Base-by-base conservation (phyloP, 1,284 basidiomycete species). In the Phenoliferia sp. region DNA sequence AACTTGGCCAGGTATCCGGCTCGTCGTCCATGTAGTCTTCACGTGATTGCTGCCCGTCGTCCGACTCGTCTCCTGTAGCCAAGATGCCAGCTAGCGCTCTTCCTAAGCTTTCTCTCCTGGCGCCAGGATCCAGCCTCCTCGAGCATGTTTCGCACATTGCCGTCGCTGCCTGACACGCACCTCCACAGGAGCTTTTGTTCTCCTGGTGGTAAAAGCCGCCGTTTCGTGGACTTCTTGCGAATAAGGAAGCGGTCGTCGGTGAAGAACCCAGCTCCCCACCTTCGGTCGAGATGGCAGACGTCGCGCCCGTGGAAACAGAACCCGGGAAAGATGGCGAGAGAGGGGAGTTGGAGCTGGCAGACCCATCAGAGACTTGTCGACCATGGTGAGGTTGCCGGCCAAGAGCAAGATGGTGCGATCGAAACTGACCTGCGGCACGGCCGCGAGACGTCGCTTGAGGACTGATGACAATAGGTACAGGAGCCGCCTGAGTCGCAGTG, bases 91-190 rank as follows among this genome's bases (percentile, higher is more conserved):
- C 48, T 7, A 52, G 48, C 9, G 48, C 48, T 22, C 48, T 19
- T 26, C 48, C 48, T 19, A 57, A 3, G 26, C 55, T 57, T 9
- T 26, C 57, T 12, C 65, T 64, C 3, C 64, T 59, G 15, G 59
- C 66, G 2, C 34, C 34, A 4, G 59, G 33, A 17, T 60, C 35
- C 35, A 58, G 34, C 17, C 34, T 56, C 44, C 34, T 31, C 31
- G 68, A 64, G 39, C 73, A 74, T 7, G 66, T 59, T 19, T 68
- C 69, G 64, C 73, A 74, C 68, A 68, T 67, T 3, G 72, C 72
- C 15, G 72, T 73, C 10, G 66, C 63, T 10, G 66, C 60, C 16
- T 62, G 59, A 60, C 73, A 74, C 31, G 61, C 63, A 9, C 73
- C 73, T 32, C 64, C 72, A 60, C 73, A 74, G 26, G 32, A 57